These are phyloP conservation scores for Penicillium sp. DNA, from an alignment of 2,329 filamentous ascomycete species.

Conservation along the genomic window DNA sequence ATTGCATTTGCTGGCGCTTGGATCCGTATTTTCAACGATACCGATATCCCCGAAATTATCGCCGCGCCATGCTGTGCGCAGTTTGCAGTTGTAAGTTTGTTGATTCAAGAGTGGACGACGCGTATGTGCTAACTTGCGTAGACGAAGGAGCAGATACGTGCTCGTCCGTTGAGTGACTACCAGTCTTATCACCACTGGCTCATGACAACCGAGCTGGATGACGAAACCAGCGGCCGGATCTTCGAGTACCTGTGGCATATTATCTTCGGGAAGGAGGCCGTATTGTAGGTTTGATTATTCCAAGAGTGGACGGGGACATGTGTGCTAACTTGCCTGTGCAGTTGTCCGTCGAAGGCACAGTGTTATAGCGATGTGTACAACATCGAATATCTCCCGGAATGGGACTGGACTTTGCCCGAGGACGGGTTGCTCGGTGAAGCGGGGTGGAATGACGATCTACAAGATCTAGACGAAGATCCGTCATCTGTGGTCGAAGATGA, in stretches of 20 bases:
- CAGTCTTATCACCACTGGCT: constrained; percentile 58
- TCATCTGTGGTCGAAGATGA: background rate
- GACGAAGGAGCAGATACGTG: constrained; percentile 51
- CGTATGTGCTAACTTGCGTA: no score
- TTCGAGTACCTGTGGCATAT: constrained; percentile 67
- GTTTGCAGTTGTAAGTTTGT: constrained; percentile 51
- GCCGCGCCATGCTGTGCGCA: constrained; percentile 63
- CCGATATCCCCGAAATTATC: constrained; percentile 49
- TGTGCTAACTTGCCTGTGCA: constrained; percentile 11
- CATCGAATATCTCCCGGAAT: constrained; percentile 13
- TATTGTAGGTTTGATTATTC: constrained; percentile 33
- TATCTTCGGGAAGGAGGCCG: constrained; percentile 44
- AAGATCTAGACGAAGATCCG: background rate
- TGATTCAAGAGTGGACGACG: no score
- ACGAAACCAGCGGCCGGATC: constrained; percentile 57
- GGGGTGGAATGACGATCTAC: background rate
- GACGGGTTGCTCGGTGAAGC: background rate
- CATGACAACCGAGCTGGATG: constrained; percentile 52
- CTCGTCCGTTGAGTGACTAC: constrained; percentile 53
- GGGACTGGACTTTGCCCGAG: background rate
- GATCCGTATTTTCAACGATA: constrained; percentile 30
- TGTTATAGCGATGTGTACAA: constrained; percentile 30
- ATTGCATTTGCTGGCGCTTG: constrained; percentile 30
- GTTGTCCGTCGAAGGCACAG: constrained; percentile 27
- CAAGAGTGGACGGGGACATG: background rate